These are phyloP conservation scores for Talaromyces atroroseus DNA, from an alignment of 2,329 filamentous ascomycete species.

Conservation along the genomic window DNA sequence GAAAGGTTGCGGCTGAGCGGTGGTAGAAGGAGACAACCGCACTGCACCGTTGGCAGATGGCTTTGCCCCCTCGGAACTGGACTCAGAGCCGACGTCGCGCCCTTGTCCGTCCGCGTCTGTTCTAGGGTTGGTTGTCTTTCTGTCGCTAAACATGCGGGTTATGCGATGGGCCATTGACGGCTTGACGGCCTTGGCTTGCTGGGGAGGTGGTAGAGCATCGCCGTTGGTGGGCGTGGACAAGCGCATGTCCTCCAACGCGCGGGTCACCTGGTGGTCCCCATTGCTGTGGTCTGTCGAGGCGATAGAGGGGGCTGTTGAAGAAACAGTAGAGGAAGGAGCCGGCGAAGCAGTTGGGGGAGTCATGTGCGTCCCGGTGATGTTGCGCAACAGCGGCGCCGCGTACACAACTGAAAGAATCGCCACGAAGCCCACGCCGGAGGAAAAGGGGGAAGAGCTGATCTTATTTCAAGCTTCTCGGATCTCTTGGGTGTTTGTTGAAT, in stretches of 20 bases:
- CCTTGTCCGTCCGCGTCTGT: slow-evolving; percentile 16
- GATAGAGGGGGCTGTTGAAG: slow-evolving; percentile 40
- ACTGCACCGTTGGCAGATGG: slow-evolving; percentile 26
- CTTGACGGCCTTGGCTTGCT: slow-evolving; percentile 29
- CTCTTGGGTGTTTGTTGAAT: too few relatives aligned
- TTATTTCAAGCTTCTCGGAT: neutral
- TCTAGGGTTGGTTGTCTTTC: slow-evolving; percentile 25
- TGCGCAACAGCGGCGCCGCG: slow-evolving; percentile 13
- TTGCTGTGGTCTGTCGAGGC: slow-evolving; percentile 35
- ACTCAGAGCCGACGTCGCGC: slow-evolving; percentile 32
- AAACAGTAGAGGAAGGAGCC: slow-evolving; percentile 36
- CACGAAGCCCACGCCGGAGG: neutral
- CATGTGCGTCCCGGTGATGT: slow-evolving; percentile 17
- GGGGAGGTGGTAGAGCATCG: slow-evolving; percentile 27
- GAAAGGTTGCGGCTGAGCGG: slow-evolving; percentile 24
- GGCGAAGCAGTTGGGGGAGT: slow-evolving; percentile 19
- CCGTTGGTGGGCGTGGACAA: slow-evolving; percentile 32
- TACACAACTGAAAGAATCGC: neutral
- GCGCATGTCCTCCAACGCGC: slow-evolving; percentile 39
- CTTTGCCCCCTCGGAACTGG: slow-evolving; percentile 33
- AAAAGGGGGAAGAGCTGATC: neutral
- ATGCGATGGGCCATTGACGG: slow-evolving; percentile 41
- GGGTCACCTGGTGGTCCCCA: slow-evolving; percentile 40
- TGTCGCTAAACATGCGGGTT: slow-evolving; percentile 44
- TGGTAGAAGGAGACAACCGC: slow-evolving; percentile 19